Evolutionary conservation across 1,284 basidiomycete genomes (phyloP), one percentile per base, ranked within the genome.

Genomic region (Phylloporus sp.): DNA sequence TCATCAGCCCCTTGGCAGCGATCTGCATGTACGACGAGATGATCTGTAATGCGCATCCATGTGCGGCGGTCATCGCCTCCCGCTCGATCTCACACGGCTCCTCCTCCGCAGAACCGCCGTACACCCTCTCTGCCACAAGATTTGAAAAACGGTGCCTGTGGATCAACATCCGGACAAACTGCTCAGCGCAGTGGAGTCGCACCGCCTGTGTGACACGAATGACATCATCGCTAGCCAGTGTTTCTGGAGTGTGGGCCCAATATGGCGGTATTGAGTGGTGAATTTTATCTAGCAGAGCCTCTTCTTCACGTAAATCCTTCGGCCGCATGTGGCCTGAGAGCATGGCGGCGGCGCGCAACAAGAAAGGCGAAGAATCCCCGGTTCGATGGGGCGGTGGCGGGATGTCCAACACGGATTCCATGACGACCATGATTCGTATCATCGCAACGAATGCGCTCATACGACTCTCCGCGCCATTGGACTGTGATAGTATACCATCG

Each of bases 1-100:
- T 96, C 94, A 97, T 96, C 75, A 96, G 82, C 20, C 94, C 94
- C 77, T 94, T 92, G 77, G 90, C 89, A 32, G 93, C 94, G 65
- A 96, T 89, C 72, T 94, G 90, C 70, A 94, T 84, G 79, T 96
- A 92, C 39, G 93, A 89, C 52, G 91, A 88, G 68, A 96, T 89
- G 69, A 97, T 92, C 76, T 93, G 88, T 75, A 96, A 80, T 11
- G 94, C 94, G 66, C 87, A 89, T 52, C 84, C 83, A 74, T 94
- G 91, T 8, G 92, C 91, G 47, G 88, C 84, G 23, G 87, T 80
- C 84, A 94, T 88, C 7, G 91, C 91, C 65, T 91, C 89, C 66
- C 83, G 85, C 77, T 94, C 92, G 35, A 82, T 82, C 57, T 92
- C 91, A 41, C 83, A 81, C 71, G 87, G 87, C 59, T 90, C 83